Base-by-base conservation (phyloP, 2,329 filamentous ascomycete genomes). In the Ophiocordyceps camponoti-saundersi region DNA sequence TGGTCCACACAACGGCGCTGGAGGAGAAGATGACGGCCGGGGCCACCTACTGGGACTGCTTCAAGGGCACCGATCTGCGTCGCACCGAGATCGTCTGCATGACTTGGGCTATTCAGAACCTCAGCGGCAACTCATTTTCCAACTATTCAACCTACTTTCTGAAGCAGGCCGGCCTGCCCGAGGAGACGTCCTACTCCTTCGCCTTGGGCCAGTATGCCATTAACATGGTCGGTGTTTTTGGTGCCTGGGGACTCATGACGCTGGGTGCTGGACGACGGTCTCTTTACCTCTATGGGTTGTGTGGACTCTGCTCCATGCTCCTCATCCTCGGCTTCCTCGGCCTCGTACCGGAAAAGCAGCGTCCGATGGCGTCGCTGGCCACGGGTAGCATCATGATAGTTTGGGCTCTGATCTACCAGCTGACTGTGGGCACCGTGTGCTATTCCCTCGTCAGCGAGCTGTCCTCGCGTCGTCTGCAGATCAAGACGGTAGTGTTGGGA, bases 401-500 rank as follows among this genome's bases (percentile, higher is more conserved):
- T 48, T 92, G 83, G 83, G 82, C 88, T 1, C 67, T 92, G 43
- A 76, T 82, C 56, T 95, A 94, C 65, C 86, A 95, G 60, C 71
- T 90, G 44, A 85, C 85, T 0, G 87, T 95, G 44, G 88, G 88
- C 39, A 92, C 88, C 0, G 86, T 94, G 8, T 87, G 83, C 63
- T 95, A 93, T 65, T 92, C 86, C 0, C 75, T 95, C 12, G 88
- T 95, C 5, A 78, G 84, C 1, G 88, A 95, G 61, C 65, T 95
- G 21, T 88, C 86, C 0, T 87, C 86, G 0, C 77, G 85, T 15
- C 76, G 88, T 2, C 72, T 95, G 32, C 83, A 89, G 58, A 89
- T 93, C 68, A 95, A 95, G 69, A 94, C 89, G 0, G 83, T 94
- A 21, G 88, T 92, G 1, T 73, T 95, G 2, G 87, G 84, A 1